Evolutionary conservation across 805 yeast species (phyloP).

Genomic region (Starmera quercuum): DNA sequence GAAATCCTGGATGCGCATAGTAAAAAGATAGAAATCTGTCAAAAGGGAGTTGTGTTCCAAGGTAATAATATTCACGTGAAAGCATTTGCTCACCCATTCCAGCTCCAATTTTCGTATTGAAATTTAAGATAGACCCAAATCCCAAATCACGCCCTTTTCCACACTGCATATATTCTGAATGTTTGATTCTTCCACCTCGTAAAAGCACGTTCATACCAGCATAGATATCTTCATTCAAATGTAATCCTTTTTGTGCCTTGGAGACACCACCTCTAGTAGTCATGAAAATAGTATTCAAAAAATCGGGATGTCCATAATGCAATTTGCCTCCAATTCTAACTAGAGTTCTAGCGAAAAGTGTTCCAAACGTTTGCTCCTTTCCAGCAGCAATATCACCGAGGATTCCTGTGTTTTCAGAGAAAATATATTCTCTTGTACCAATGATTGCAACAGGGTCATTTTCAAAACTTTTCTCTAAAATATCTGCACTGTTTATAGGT

Average conservation of each 20-base stretch:
- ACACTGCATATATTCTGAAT: constrained; percentile 78
- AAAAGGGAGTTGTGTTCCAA: constrained; percentile 69
- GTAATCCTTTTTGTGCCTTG: constrained; percentile 77
- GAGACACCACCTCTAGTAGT: constrained; percentile 84
- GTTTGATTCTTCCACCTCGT: constrained; percentile 80
- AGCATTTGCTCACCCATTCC: constrained; percentile 89
- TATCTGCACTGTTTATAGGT: constrained; percentile 21
- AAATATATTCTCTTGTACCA: constrained; percentile 79
- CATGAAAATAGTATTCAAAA: constrained; percentile 68
- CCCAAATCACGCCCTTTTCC: constrained; percentile 86
- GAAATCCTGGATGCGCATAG: constrained; percentile 86
- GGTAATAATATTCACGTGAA: constrained; percentile 72
- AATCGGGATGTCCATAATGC: constrained; percentile 86
- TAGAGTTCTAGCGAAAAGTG: constrained; percentile 73
- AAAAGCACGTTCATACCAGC: constrained; percentile 78
- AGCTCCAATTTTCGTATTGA: constrained; percentile 80
- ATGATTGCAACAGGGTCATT: constrained; percentile 68
- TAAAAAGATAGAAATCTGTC: constrained; percentile 75
- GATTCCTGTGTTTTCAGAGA: constrained; percentile 76
- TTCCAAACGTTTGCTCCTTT: constrained; percentile 83
- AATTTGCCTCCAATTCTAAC: constrained; percentile 79
- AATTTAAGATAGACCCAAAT: constrained; percentile 73
- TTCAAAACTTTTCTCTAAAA: constrained; percentile 1
- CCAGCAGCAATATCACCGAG: constrained; percentile 86
- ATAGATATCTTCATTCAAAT: constrained; percentile 78